Base-by-base conservation (phyloP, 2,329 filamentous ascomycete genomes). In the Colletotrichum orchidophilum region DNA sequence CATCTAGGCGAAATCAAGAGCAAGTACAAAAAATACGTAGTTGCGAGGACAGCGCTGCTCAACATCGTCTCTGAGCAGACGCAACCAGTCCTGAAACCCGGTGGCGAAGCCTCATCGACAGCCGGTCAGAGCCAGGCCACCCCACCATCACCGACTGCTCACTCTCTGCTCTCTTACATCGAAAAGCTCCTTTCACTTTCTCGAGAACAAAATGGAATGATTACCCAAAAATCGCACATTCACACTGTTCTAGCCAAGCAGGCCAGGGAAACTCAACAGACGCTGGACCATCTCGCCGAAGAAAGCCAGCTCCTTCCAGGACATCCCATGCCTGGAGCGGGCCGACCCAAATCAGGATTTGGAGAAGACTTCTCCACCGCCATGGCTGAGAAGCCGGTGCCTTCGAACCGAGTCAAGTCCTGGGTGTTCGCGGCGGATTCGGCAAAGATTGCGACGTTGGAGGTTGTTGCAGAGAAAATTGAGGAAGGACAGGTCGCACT, bases 361-460 rank as follows among this genome's bases (percentile, higher is more conserved):
- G 82, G 81, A n/a, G 81, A 85, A n/a, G 83, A 82, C 6, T 78
- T 85, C 29, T 78, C 78, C 7, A 78, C 77, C 29, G 78, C 78
- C 3, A 75, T 75, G n/a, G 75, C 80, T 1, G 81, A 83, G 61
- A 79, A 79, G 26, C 77, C 81, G 18, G 81, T 83, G 53, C 78
- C 85, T 3, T 80, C 83, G 24, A 79, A 77, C 35, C 83, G 83
- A 53, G 82, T 89, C 59, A 84, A 85, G 72, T 86, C 87, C 11
- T 92, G 90, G 90, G 84, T 89, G 9, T 85, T 84, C 74, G 89
- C 90, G 1, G 86, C 89, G 1, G 87, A 91, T 66, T 84, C 88
- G 3, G 88, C 89, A 74, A 90, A 90, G 74, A 87, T 90, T 64
- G 80, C 84, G 2, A 90, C 86, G 1, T 83, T 90, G 12, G 88